A percentile compares a stretch with the other conserved stretches of the same genome.
Evolutionary conservation across 2,329 filamentous ascomycete species (phyloP).

Genomic region (Teratosphaeria zuluensis): DNA sequence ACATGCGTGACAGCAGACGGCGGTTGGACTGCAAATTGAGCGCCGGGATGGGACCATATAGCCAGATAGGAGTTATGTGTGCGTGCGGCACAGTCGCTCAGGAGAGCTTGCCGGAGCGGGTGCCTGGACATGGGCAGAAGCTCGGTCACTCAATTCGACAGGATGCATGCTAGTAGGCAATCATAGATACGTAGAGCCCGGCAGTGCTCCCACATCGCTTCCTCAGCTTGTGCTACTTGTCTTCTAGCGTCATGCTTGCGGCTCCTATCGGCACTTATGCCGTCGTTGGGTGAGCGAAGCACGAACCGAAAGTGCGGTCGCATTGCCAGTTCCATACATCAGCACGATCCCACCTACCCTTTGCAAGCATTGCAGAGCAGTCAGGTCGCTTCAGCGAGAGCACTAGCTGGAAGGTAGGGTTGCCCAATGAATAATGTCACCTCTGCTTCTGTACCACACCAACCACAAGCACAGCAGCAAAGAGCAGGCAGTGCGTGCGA

Average conservation of each 20-base stretch:
- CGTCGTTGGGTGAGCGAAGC: not conserved
- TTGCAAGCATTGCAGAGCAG: not conserved
- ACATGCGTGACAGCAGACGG: slow-evolving; percentile 18
- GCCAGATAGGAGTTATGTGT: not conserved
- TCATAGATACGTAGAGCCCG: not conserved
- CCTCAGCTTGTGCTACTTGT: not conserved
- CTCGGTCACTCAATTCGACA: not conserved
- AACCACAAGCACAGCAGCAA: not conserved
- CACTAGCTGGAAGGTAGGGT: not conserved
- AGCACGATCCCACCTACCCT: not conserved
- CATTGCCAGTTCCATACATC: not conserved
- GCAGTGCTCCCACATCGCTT: not conserved
- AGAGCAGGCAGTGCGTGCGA: not conserved
- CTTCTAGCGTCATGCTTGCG: not conserved
- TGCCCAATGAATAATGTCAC: not conserved
- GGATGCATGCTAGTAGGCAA: not conserved
- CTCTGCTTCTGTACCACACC: not conserved
- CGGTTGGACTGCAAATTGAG: slow-evolving; percentile 16
- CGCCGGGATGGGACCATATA: no score
- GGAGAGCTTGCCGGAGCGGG: not conserved
- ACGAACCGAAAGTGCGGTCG: not conserved
- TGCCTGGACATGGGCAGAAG: not conserved
- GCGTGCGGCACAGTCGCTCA: not conserved
- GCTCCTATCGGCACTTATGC: not conserved
- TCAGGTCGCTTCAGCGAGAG: no score